phyloP scores from a whole-genome alignment of 164 flowering plant genomes.

The Macadamia integrifolia region DNA sequence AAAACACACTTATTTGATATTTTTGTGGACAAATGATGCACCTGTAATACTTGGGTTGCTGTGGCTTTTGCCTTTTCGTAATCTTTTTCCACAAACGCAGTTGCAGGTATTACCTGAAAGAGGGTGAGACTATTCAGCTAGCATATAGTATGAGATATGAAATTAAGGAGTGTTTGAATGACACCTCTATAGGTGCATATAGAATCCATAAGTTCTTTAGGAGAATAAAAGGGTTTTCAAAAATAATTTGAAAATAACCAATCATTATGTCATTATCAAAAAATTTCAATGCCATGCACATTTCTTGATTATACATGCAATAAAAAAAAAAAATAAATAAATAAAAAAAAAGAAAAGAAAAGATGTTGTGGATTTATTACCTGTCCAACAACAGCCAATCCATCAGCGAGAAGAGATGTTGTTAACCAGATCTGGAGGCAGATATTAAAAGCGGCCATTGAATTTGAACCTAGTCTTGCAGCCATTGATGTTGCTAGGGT shows the following conservation, averaged over 20 bases:
- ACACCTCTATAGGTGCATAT: too few species aligned
- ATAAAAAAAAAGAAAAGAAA: too few species aligned
- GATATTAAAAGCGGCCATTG: slow-evolving; percentile 95
- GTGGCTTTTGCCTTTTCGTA: slow-evolving; percentile 50
- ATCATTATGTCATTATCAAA: too few species aligned
- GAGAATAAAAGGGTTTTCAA: too few species aligned
- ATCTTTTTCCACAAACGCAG: slow-evolving; percentile 72
- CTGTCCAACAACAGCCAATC: slow-evolving; percentile 84
- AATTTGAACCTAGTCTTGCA: slow-evolving; percentile 68
- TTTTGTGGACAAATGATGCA: slow-evolving; percentile 8
- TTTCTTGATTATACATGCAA: too few species aligned
- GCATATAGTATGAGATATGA: background rate
- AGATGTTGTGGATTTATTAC: slow-evolving; percentile 20
- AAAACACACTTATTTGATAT: background rate
- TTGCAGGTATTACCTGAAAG: slow-evolving; percentile 77
- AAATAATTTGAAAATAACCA: too few species aligned
- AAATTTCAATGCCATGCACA: too few species aligned
- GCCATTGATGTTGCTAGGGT: slow-evolving; percentile 89
- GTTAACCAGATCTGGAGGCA: slow-evolving; percentile 93
- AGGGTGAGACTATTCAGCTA: background rate
- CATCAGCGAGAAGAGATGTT: slow-evolving; percentile 87
- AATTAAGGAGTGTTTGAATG: too few species aligned
- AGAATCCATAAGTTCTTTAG: too few species aligned
- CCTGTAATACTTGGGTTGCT: slow-evolving; percentile 83
- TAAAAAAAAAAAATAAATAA: too few species aligned